phyloP scores from a whole-genome alignment of 2,329 filamentous ascomycete genomes.

The Xylariaceae sp. region DNA sequence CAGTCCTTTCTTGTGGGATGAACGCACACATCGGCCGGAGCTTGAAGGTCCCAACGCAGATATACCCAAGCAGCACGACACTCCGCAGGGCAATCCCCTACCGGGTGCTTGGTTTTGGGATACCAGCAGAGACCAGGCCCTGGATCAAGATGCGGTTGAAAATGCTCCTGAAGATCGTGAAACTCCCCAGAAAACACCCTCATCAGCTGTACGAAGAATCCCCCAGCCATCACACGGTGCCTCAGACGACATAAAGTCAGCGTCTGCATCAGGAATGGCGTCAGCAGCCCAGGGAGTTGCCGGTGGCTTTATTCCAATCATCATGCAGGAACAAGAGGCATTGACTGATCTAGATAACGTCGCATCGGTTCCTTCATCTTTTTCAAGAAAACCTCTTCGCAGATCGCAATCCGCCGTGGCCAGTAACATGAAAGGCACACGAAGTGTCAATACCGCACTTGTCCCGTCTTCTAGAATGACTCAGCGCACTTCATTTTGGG shows the following conservation, averaged over 20 bases:
- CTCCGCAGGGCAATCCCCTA: constrained; percentile 14
- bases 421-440: constrained; percentile 24
- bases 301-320: constrained; percentile 37
- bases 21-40: constrained; percentile 18
- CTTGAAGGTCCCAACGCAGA: constrained; percentile 13
- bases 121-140: constrained; percentile 13
- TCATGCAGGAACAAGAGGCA: constrained; percentile 40
- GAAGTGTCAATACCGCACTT: constrained; percentile 1
- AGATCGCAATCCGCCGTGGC: constrained; percentile 56
- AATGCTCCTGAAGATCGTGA: constrained; percentile 1
- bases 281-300: constrained; percentile 30
- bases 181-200: constrained; percentile 1
- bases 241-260: too few relatives aligned
- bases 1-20: constrained; percentile 31
- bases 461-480: constrained; percentile 10
- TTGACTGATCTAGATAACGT: constrained; percentile 49
- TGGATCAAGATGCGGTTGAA: not conserved
- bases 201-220: constrained; percentile 5
- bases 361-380: constrained; percentile 47
- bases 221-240: constrained; percentile 14
- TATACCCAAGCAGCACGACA: not conserved
- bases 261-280: constrained; percentile 26
- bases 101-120: constrained; percentile 19
- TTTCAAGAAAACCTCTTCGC: constrained; percentile 42
- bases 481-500: constrained; percentile 9